Evolutionary conservation across 371 early-diverging fungal genomes (phyloP).

Genomic region (Mucor saturninus): DNA sequence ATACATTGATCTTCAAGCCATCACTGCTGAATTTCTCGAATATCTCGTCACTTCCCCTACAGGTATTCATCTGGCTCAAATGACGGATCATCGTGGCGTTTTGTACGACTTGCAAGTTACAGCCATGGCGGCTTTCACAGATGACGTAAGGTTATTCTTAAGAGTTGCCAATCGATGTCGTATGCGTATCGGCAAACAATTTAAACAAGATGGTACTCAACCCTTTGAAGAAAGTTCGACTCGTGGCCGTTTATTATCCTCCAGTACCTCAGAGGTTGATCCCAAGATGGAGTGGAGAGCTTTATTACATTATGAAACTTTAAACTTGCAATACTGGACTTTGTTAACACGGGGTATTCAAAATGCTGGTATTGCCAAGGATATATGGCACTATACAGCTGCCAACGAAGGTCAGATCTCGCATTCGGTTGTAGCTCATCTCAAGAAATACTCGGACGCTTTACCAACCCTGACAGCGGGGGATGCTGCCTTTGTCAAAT

Average conservation of each 20-base stretch:
- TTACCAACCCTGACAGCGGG: constrained; percentile 16
- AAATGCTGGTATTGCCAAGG: constrained; percentile 43
- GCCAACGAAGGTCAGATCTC: constrained; percentile 33
- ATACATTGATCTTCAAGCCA: constrained; percentile 60
- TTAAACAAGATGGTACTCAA: constrained; percentile 43
- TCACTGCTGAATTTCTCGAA: constrained; percentile 63
- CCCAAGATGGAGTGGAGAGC: constrained; percentile 25
- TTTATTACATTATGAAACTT: constrained; percentile 41
- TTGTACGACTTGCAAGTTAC: constrained; percentile 69
- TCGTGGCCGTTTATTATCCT: constrained; percentile 20
- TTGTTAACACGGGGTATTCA: constrained; percentile 53
- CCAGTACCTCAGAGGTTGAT: not conserved
- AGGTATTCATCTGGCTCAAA: constrained; percentile 62
- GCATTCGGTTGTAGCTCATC: constrained; percentile 34
- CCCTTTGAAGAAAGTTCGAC: constrained; percentile 42
- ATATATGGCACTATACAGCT: constrained; percentile 44
- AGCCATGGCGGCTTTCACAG: constrained; percentile 65
- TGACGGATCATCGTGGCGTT: constrained; percentile 69
- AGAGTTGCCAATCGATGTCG: constrained; percentile 68
- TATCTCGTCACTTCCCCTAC: constrained; percentile 64
- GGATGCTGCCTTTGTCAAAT: constrained; percentile 27
- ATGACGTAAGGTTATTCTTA: constrained; percentile 65
- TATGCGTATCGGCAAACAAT: constrained; percentile 63
- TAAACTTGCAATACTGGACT: constrained; percentile 61
- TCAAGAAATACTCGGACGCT: constrained; percentile 18